These are phyloP conservation scores for Corchorus olitorius DNA, from an alignment of 345 rosid genomes.

Conservation along the genomic window DNA sequence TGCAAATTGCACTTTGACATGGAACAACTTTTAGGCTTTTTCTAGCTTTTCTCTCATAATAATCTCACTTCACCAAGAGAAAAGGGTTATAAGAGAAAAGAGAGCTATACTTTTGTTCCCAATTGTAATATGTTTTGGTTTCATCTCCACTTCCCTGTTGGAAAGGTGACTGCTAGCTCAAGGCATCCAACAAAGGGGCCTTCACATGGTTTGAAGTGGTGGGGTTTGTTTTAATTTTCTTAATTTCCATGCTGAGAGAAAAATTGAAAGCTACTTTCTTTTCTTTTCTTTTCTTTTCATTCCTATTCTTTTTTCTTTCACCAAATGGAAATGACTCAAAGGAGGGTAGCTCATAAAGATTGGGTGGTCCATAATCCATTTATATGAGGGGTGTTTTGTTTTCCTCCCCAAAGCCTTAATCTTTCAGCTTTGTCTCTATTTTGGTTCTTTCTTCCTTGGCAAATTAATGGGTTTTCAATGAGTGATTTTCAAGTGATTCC, in stretches of 20 bases:
- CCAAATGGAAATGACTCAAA: constrained; percentile 14
- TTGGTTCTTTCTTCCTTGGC: background rate
- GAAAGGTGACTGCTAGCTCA: constrained; percentile 38
- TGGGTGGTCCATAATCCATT: constrained; percentile 32
- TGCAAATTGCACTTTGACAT: constrained; percentile 14
- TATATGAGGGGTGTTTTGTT: background rate
- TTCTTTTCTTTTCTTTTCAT: background rate
- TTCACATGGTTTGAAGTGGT: constrained; percentile 42
- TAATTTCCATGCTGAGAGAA: constrained; percentile 5
- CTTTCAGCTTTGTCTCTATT: background rate
- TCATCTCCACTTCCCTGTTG: constrained; percentile 26
- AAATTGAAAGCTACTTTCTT: constrained; percentile 25
- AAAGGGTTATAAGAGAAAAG: background rate
- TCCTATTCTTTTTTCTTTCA: constrained; percentile 10
- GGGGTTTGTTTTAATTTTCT: constrained; percentile 15
- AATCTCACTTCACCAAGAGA: constrained; percentile 12
- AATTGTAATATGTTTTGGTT: constrained; percentile 12
- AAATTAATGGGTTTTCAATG: background rate
- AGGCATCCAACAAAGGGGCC: constrained; percentile 35
- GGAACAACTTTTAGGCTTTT: constrained; percentile 31
- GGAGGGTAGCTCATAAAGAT: constrained; percentile 10
- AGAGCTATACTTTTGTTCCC: constrained; percentile 20
- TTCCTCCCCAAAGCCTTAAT: constrained; percentile 10
- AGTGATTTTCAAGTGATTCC: constrained; percentile 5
- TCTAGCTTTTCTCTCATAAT: constrained; percentile 13